A percentile compares a stretch with the other conserved stretches of the same genome.
Conservation (phyloP, 2,329 filamentous ascomycete species). For the Pseudodiploospora longispora region DNA sequence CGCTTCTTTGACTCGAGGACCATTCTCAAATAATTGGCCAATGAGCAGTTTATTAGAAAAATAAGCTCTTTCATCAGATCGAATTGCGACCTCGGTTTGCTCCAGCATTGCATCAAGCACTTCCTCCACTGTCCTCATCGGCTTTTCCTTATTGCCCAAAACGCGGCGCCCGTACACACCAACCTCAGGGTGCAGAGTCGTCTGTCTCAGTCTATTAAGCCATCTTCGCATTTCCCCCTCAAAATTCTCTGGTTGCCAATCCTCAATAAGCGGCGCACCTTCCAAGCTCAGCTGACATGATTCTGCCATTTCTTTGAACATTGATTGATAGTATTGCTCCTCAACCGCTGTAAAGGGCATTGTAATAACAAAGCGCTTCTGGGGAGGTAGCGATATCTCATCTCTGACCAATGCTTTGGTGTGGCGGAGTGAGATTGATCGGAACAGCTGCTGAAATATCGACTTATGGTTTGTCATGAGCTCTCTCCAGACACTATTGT, state of each 20-base stretch:
- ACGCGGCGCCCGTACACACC: constrained; percentile 57
- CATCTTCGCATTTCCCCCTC: constrained; percentile 71
- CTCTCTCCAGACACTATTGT: constrained; percentile 57
- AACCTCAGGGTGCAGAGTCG: constrained; percentile 78
- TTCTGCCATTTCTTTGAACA: constrained; percentile 69
- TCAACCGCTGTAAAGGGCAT: constrained; percentile 87
- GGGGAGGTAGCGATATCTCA: constrained; percentile 71
- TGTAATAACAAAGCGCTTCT: constrained; percentile 80
- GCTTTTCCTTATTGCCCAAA: constrained; percentile 53
- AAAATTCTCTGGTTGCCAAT: constrained; percentile 58
- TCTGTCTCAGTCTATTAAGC: constrained; percentile 70
- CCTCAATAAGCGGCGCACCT: constrained; percentile 52
- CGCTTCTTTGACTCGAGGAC: constrained; percentile 58
- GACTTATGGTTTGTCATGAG: constrained; percentile 53
- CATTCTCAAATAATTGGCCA: constrained; percentile 75
- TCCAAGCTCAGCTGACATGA: constrained; percentile 56
- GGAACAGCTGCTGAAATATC: constrained; percentile 62
- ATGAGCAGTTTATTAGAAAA: constrained; percentile 56
- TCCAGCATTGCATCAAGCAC: constrained; percentile 90
- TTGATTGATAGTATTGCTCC: constrained; percentile 74
- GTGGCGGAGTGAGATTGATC: constrained; percentile 68
- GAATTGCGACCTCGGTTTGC: constrained; percentile 61
- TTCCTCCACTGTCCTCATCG: constrained; percentile 74
- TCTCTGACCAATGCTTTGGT: constrained; percentile 73
- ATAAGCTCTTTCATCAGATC: constrained; percentile 59